A percentile compares a stretch with the other conserved stretches of the same genome.
phyloP scores from a whole-genome alignment of 2,329 filamentous ascomycete species.

The Teratosphaeria gauchensis region DNA sequence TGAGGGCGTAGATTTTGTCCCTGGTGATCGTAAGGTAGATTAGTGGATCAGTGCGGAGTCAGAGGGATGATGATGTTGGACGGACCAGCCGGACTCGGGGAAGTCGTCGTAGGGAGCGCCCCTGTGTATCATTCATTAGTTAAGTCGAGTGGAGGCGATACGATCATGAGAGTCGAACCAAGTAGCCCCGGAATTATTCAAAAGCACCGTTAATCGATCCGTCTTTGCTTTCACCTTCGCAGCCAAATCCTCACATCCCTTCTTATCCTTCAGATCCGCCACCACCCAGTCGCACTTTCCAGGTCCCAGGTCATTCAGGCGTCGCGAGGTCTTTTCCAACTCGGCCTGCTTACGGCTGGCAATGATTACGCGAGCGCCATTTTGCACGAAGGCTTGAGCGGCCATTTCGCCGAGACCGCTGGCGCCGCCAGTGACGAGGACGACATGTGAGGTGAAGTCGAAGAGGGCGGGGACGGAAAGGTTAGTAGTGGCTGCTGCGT shows the following conservation, averaged over 20 bases:
- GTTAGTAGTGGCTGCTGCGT: slow-evolving; percentile 21
- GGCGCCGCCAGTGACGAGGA: slow-evolving; percentile 37
- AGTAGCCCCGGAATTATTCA: slow-evolving; percentile 38
- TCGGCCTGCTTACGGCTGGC: slow-evolving; percentile 38
- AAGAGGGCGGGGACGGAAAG: slow-evolving; percentile 23
- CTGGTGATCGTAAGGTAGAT: background rate
- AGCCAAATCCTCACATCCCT: slow-evolving; percentile 31
- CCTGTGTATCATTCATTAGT: slow-evolving; percentile 8
- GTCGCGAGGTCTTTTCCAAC: slow-evolving; percentile 32
- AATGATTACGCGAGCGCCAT: slow-evolving; percentile 31
- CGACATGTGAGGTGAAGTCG: slow-evolving; percentile 29
- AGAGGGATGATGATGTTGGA: background rate
- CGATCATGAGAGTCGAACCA: slow-evolving; percentile 11
- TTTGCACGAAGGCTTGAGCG: slow-evolving; percentile 38
- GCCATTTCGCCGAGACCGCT: slow-evolving; percentile 40
- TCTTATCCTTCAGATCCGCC: slow-evolving; percentile 36
- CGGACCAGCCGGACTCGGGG: slow-evolving; percentile 43
- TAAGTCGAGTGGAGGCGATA: background rate
- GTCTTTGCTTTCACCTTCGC: slow-evolving; percentile 36
- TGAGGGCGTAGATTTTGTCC: slow-evolving; percentile 37
- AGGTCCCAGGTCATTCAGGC: slow-evolving; percentile 34
- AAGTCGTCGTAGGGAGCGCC: slow-evolving; percentile 50
- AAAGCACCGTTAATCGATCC: slow-evolving; percentile 35
- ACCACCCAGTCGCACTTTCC: slow-evolving; percentile 39
- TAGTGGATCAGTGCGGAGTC: background rate